Conservation (phyloP, 2,329 filamentous ascomycete genomes). For the Alternaria incomplexa region DNA sequence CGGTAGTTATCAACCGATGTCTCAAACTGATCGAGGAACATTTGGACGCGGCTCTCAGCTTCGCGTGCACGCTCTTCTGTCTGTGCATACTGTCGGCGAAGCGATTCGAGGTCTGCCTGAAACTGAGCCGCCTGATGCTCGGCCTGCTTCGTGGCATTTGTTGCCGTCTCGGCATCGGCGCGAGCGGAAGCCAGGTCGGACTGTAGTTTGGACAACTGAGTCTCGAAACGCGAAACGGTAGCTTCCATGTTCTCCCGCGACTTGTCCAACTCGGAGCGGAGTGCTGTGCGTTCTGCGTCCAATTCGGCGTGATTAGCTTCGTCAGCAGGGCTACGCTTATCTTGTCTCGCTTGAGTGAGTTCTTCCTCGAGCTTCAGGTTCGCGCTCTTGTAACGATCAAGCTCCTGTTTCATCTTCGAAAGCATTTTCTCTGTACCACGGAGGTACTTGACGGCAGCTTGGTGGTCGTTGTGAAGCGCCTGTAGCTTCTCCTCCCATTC, state of each 20-base stretch:
- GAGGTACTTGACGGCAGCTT: constrained; percentile 96
- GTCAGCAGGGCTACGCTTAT: constrained; percentile 46
- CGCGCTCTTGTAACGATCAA: constrained; percentile 88
- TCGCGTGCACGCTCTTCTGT: constrained; percentile 86
- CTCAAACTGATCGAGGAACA: constrained; percentile 93
- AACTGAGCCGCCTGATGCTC: constrained; percentile 60
- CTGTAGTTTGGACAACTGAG: constrained; percentile 71
- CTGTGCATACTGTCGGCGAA: constrained; percentile 80
- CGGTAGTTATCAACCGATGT: constrained; percentile 93
- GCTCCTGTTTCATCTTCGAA: constrained; percentile 96
- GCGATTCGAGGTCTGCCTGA: constrained; percentile 74
- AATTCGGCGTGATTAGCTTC: constrained; percentile 65
- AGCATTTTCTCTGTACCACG: constrained; percentile 99
- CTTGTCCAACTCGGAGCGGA: constrained; percentile 72
- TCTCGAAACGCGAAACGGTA: constrained; percentile 72
- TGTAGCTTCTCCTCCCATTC: constrained; percentile 91
- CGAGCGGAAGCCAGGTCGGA: constrained; percentile 71
- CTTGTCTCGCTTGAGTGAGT: constrained; percentile 63
- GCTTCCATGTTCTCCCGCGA: constrained; percentile 72
- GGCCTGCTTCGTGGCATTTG: constrained; percentile 59
- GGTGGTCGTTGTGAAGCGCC: constrained; percentile 95
- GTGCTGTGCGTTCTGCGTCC: constrained; percentile 73
- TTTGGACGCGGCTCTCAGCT: constrained; percentile 89
- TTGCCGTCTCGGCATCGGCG: constrained; percentile 72
- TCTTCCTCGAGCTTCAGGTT: constrained; percentile 84